Evolutionary conservation across 208 protist genomes (phyloP).

Genomic region (Crithidia thermophila): DNA sequence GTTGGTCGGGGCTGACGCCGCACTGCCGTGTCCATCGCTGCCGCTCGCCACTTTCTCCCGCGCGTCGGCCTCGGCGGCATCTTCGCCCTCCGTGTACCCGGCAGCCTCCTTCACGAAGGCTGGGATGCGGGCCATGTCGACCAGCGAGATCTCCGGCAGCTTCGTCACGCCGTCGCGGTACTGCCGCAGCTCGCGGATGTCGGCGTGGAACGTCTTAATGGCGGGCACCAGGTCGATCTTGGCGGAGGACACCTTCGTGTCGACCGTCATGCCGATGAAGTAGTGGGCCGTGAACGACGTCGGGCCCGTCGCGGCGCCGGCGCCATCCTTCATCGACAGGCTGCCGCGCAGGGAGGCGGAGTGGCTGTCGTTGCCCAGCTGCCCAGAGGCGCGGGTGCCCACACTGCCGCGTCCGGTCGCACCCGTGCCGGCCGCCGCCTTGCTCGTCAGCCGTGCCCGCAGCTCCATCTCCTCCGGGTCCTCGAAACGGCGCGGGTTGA

Average conservation of each 20-base stretch:
- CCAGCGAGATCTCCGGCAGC: constrained; percentile 71
- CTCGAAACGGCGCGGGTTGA: constrained; percentile 82
- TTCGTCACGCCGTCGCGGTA: constrained; percentile 73
- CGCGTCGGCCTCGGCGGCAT: not conserved
- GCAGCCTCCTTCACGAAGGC: constrained; percentile 73
- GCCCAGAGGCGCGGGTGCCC: constrained; percentile 19
- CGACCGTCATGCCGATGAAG: constrained; percentile 86
- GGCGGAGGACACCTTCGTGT: constrained; percentile 44
- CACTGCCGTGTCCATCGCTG: not conserved
- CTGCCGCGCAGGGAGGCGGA: constrained; percentile 5
- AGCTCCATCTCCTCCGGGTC: constrained; percentile 72
- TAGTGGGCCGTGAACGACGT: constrained; percentile 70
- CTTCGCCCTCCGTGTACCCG: constrained; percentile 54
- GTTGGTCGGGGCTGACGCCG: not conserved
- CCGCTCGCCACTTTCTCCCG: not conserved
- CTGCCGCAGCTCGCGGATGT: constrained; percentile 73
- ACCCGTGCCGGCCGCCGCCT: not conserved
- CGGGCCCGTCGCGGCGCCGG: not conserved
- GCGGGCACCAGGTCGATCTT: constrained; percentile 72
- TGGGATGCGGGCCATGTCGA: constrained; percentile 67
- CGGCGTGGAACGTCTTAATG: constrained; percentile 69
- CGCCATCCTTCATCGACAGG: constrained; percentile 5
- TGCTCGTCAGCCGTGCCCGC: constrained; percentile 38
- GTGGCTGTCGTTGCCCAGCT: constrained; percentile 11
- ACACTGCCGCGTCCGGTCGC: constrained; percentile 20